Base-by-base conservation (phyloP, 139 green algal genomes). In the Micractinium sp. region DNA sequence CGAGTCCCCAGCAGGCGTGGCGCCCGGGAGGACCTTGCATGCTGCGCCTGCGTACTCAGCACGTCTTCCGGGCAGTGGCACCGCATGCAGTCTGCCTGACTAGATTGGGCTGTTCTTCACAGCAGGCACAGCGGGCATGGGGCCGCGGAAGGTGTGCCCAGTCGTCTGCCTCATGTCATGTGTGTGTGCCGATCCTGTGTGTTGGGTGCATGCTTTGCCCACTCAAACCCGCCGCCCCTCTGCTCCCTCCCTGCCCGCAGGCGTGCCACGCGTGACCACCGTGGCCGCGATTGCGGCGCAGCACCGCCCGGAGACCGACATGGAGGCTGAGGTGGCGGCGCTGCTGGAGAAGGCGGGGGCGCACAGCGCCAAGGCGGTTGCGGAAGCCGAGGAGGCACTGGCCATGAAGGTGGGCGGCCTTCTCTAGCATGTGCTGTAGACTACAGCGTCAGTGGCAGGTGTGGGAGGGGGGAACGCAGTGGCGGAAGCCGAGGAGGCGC, bases 311-410 rank as follows among this genome's bases (percentile, higher is more conserved):
- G 91, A 94, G 76, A 95, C 71, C 0, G 95, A 93, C 76, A 94
- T 98, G 91, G 96, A 99, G 93, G 93, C 92, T 5, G 95, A 99
- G 92, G 87, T 99, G 85, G 96, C 95, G 53, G 95, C 94, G 63
- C 91, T 98, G 92, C 93, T 99, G 84, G 83, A 94, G 61, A 92
- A 91, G 18, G 95, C 94, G 13, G 95, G 94, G 15, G 94, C 91
- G 18, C 89, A 89, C 33, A 93, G 74, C 41, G 90, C 86, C 31
- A 79, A 89, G 79, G 94, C 94, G 18, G 93, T 97, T 83, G 90
- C 92, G 63, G 95, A 97, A 82, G 90, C 93, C 19, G 96, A 97
- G 86, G 93, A 96, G 79, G 93, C 90, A 76, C 93, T 98, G 66
- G 94, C 94, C 0, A 88, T 56, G 47, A 56, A 56, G 47, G 47